Evolutionary conservation across 768 basidiomycete genomes (phyloP).

Genomic region (Udeniomyces megalosporus): DNA sequence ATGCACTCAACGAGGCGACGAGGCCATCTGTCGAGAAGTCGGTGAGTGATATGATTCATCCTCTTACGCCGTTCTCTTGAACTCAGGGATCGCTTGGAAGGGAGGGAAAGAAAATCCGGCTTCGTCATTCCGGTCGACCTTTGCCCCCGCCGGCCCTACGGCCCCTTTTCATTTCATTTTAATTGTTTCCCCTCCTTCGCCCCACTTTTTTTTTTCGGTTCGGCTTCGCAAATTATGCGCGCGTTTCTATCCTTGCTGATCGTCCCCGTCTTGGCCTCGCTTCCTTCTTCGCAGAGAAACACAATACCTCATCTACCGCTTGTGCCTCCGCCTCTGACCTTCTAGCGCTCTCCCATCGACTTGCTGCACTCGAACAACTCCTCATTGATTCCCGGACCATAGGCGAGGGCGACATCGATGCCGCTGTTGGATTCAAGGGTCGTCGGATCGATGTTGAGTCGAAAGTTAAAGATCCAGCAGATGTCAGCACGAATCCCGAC

Average conservation of each 20-base stretch:
- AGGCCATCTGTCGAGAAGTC: too few species aligned
- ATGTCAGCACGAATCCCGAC: background rate
- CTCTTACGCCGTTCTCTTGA: too few species aligned
- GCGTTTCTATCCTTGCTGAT: background rate
- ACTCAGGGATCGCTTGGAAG: too few species aligned
- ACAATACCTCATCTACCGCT: background rate
- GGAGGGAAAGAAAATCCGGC: too few species aligned
- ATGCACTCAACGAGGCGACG: too few species aligned
- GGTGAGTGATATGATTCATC: too few species aligned
- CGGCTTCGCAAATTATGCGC: background rate
- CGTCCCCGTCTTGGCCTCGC: too few species aligned
- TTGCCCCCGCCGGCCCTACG: too few species aligned
- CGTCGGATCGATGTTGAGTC: background rate
- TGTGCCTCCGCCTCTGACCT: slow-evolving; percentile 9
- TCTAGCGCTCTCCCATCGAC: slow-evolving; percentile 7
- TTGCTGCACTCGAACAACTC: slow-evolving; percentile 6
- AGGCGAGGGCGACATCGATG: background rate
- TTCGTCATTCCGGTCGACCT: too few species aligned
- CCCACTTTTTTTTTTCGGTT: background rate
- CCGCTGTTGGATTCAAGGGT: background rate
- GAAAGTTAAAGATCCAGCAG: background rate
- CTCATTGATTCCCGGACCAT: background rate
- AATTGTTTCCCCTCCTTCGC: background rate
- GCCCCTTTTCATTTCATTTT: too few species aligned
- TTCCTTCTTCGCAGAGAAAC: background rate